Conservation (phyloP, 2,329 filamentous ascomycete species). For the Xylaria sp. region DNA sequence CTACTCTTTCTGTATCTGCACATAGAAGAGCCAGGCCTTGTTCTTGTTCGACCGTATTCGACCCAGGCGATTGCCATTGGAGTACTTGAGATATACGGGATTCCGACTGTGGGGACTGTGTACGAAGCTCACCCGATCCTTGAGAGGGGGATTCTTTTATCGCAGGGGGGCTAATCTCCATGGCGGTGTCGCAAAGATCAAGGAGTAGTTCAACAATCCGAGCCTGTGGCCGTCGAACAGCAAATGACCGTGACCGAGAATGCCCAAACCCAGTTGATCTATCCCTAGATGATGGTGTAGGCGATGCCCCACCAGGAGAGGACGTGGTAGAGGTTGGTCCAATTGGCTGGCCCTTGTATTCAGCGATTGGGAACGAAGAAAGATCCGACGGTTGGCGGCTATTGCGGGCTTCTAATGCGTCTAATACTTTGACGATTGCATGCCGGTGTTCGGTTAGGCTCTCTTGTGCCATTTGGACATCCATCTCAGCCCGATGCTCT, state of each 20-base stretch:
- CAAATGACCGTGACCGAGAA: slow-evolving; percentile 85
- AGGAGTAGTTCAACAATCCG: slow-evolving; percentile 95
- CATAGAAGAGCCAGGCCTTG: slow-evolving; percentile 89
- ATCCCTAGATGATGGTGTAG: slow-evolving; percentile 76
- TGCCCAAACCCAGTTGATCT: slow-evolving; percentile 84
- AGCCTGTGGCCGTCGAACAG: slow-evolving; percentile 86
- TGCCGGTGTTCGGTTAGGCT: slow-evolving; percentile 92
- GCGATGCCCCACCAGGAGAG: slow-evolving; percentile 77
- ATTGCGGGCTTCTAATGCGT: slow-evolving; percentile 85
- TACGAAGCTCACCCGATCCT: slow-evolving; percentile 80
- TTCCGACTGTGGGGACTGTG: slow-evolving; percentile 95
- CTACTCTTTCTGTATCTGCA: slow-evolving; percentile 85
- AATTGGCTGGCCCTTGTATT: slow-evolving; percentile 90
- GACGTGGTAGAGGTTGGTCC: slow-evolving; percentile 77
- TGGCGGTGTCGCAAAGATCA: slow-evolving; percentile 93
- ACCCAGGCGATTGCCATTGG: slow-evolving; percentile 96
- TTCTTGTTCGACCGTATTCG: slow-evolving; percentile 91
- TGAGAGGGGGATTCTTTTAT: slow-evolving; percentile 84
- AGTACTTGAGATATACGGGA: slow-evolving; percentile 92
- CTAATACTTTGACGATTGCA: slow-evolving; percentile 92
- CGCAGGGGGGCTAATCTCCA: slow-evolving; percentile 93
- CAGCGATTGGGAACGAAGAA: slow-evolving; percentile 67
- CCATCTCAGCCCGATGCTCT: slow-evolving; percentile 96
- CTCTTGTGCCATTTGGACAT: slow-evolving; percentile 96
- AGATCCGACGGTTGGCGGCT: slow-evolving; percentile 70